Evolutionary conservation across 2,329 filamentous ascomycete species (phyloP).

Genomic region (Aspergillus latus): DNA sequence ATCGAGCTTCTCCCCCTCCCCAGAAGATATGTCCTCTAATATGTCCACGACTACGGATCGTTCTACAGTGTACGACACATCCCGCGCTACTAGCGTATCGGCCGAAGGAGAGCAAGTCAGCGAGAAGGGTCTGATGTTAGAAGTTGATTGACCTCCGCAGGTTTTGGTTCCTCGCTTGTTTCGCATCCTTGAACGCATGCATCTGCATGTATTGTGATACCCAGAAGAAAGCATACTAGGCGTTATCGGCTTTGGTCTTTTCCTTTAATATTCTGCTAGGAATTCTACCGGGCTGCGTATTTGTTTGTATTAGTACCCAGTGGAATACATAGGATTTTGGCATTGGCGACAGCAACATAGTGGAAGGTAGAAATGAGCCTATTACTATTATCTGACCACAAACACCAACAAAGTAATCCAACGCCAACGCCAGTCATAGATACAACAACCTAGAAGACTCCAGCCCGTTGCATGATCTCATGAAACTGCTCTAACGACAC

Average conservation of each 20-base stretch:
- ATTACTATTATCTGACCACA: not conserved
- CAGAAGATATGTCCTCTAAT: constrained; percentile 29
- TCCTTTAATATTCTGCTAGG: not conserved
- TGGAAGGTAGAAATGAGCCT: not conserved
- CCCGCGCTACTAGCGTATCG: constrained; percentile 33
- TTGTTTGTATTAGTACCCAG: constrained; percentile 2
- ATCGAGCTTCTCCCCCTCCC: constrained; percentile 22
- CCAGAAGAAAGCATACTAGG: constrained; percentile 18
- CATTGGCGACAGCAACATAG: not conserved
- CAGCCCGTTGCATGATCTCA: constrained; percentile 78
- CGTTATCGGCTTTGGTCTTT: constrained; percentile 11
- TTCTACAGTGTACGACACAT: constrained; percentile 26
- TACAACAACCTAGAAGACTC: constrained; percentile 65
- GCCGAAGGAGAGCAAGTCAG: constrained; percentile 17
- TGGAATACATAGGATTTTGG: not conserved
- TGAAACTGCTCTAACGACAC: constrained; percentile 81
- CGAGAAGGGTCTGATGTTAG: constrained; percentile 5
- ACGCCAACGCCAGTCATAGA: not conserved
- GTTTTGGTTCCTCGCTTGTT: not conserved
- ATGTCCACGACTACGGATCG: constrained; percentile 29
- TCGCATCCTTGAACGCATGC: not conserved
- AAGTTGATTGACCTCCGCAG: constrained; percentile 17
- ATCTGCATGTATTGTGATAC: constrained; percentile 23
- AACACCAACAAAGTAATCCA: not conserved
- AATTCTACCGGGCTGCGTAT: not conserved